Base-by-base conservation (phyloP, 2,329 filamentous ascomycete species). In the Colletotrichum orbiculare region DNA sequence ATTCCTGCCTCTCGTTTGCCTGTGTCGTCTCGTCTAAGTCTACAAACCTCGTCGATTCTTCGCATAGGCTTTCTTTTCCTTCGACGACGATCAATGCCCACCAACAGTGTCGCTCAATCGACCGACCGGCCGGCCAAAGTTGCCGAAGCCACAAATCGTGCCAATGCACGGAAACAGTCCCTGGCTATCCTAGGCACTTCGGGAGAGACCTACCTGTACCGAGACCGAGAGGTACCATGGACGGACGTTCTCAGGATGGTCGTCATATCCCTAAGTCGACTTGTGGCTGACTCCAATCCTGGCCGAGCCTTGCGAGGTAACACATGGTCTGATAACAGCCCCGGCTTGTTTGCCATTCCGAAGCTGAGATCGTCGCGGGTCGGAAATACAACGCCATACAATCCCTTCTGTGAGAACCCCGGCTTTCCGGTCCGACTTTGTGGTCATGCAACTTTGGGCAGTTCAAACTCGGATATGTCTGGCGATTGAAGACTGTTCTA, bases 11-110 rank as follows among this genome's bases (percentile, higher is more conserved):
- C 50, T 49, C 42, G 46, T 41, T 41, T 50, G n/a, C 42, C 39
- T 39, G 45, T 60, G 61, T 54, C 52, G 61, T 65, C 61, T 53
- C 61, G 37, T 65, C 47, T 61, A 48, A 57, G 42, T 41, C 43
- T 41, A 47, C 43, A 56, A 49, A 56, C 52, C 61, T 61, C 52
- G 47, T 61, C 45, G 52, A 47, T 57, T 65, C 43, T 49, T 47
- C 60, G 46, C 46, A 13, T 25, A 65, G 43, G 50, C 62, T 65
- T 67, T 54, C 55, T 65, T 67, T 67, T 67, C n/a, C 41, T 43
- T 12, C 53, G n/a, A 38, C 37, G 46, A 39, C 46, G 60, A 33
- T 43, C 53, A n/a, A 57, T 46, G 50, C 46, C 17, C 8, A 48
- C 39, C 50, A 17, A 47, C 43, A 35, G 55, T 37, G 25, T 43